phyloP scores from a whole-genome alignment of 108 stramenopile species.

The Ochromonas danica region DNA sequence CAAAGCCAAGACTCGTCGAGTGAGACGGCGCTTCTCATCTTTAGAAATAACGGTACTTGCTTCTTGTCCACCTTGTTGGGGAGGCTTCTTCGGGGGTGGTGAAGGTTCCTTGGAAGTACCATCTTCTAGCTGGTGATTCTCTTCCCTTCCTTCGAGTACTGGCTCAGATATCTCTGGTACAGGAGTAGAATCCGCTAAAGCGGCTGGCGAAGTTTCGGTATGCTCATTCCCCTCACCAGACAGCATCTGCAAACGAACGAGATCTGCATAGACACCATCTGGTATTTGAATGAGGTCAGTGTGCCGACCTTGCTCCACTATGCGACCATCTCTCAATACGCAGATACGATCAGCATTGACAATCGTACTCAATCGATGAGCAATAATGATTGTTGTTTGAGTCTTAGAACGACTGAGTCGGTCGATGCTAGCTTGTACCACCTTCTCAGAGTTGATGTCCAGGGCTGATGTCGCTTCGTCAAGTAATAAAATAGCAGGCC shows the following conservation, averaged over 20 bases:
- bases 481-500: constrained; percentile 73
- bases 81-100: too few relatives aligned
- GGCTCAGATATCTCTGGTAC: too few relatives aligned
- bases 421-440: constrained; percentile 53
- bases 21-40: too few relatives aligned
- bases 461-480: constrained; percentile 84
- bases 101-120: too few relatives aligned
- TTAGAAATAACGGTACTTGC: too few relatives aligned
- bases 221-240: not conserved
- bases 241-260: constrained; percentile 9
- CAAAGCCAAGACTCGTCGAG: too few relatives aligned
- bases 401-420: not conserved
- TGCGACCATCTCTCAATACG: constrained; percentile 71
- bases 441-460: constrained; percentile 66
- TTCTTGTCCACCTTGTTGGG: too few relatives aligned
- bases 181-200: too few relatives aligned
- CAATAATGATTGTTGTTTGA: constrained; percentile 83
- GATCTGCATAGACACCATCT: constrained; percentile 28
- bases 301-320: constrained; percentile 75
- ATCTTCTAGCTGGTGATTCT: too few relatives aligned
- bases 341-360: constrained; percentile 85
- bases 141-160: too few relatives aligned
- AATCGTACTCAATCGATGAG: constrained; percentile 90
- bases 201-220: too few relatives aligned
- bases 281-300: constrained; percentile 37